A percentile compares a stretch with the other conserved stretches of the same genome.
Conservation (phyloP, 208 protist species). For the Strigomonas culicis region DNA sequence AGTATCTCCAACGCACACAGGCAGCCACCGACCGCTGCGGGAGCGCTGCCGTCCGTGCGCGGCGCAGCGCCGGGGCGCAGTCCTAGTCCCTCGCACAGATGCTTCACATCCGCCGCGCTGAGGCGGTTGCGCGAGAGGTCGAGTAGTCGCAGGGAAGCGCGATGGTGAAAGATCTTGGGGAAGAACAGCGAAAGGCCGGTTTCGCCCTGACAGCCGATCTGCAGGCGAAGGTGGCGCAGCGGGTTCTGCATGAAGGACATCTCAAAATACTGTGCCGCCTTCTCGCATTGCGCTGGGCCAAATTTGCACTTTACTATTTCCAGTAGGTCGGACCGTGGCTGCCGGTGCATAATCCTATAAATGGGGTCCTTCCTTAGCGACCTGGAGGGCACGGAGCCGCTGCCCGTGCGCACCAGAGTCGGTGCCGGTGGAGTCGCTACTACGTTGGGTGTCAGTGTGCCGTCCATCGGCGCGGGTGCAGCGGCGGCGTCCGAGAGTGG, state of each 20-base stretch:
- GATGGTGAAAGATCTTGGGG: conserved; percentile 52
- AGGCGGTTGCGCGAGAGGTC: conserved; percentile 83
- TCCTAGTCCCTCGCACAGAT: conserved; percentile 49
- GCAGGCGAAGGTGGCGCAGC: conserved; percentile 69
- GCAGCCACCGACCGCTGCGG: neutral
- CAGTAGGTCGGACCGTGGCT: conserved; percentile 77
- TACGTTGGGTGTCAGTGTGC: no score
- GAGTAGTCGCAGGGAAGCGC: conserved; percentile 55
- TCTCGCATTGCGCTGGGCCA: conserved; percentile 57
- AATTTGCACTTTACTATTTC: conserved; percentile 78
- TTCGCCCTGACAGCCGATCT: conserved; percentile 67
- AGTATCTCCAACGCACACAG: conserved; percentile 51
- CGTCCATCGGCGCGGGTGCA: no score
- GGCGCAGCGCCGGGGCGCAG: conserved; percentile 14
- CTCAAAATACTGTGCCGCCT: conserved; percentile 73
- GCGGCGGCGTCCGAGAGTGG: no score
- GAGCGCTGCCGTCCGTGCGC: neutral
- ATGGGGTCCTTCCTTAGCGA: conserved; percentile 50
- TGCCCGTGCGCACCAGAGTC: no score
- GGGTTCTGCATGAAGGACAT: conserved; percentile 71
- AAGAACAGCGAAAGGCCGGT: conserved; percentile 73
- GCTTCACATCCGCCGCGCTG: conserved; percentile 49
- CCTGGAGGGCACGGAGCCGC: no score
- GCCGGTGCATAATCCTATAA: conserved; percentile 82
- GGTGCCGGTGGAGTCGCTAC: neutral